Percentiles rank a stretch among this genome's conserved stretches.
Conservation (phyloP, 768 basidiomycete genomes). For the Pleurotus salmoneostramineus region DNA sequence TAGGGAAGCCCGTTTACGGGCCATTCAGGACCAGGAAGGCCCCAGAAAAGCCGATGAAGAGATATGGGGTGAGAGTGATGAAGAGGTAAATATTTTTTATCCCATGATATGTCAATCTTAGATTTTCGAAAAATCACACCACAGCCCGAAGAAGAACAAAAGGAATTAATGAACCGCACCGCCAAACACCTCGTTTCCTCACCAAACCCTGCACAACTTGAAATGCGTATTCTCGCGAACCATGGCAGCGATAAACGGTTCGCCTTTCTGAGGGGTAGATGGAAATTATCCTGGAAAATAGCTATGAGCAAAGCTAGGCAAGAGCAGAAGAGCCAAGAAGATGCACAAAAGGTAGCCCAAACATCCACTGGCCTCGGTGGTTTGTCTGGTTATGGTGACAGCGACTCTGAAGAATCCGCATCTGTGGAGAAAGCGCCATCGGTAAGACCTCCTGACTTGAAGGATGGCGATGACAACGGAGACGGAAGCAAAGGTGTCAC, state of each 20-base stretch:
- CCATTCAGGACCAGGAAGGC: constrained; percentile 43
- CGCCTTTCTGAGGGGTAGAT: constrained; percentile 77
- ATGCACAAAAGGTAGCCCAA: constrained; percentile 18
- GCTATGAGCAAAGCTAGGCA: constrained; percentile 43
- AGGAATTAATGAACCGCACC: constrained; percentile 70
- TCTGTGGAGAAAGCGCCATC: not conserved
- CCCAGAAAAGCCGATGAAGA: constrained; percentile 38
- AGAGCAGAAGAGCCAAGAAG: constrained; percentile 21
- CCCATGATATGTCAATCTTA: not conserved
- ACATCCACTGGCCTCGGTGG: constrained; percentile 36
- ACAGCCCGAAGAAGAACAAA: constrained; percentile 58
- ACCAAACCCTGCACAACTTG: constrained; percentile 76
- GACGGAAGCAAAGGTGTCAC: constrained; percentile 28
- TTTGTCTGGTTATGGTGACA: constrained; percentile 58
- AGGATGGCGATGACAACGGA: constrained; percentile 16
- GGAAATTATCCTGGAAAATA: constrained; percentile 59
- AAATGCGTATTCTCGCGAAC: constrained; percentile 87
- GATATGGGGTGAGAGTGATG: constrained; percentile 29
- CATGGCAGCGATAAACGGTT: constrained; percentile 77
- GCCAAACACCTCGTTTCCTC: constrained; percentile 65
- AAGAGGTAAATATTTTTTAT: not conserved
- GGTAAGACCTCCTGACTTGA: not conserved
- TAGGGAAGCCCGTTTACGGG: constrained; percentile 64
- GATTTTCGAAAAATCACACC: not conserved
- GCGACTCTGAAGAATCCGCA: constrained; percentile 36